These are phyloP conservation scores for Fraxinus xanthoxyloides DNA, from an alignment of 305 asterid species.

Conservation along the genomic window DNA sequence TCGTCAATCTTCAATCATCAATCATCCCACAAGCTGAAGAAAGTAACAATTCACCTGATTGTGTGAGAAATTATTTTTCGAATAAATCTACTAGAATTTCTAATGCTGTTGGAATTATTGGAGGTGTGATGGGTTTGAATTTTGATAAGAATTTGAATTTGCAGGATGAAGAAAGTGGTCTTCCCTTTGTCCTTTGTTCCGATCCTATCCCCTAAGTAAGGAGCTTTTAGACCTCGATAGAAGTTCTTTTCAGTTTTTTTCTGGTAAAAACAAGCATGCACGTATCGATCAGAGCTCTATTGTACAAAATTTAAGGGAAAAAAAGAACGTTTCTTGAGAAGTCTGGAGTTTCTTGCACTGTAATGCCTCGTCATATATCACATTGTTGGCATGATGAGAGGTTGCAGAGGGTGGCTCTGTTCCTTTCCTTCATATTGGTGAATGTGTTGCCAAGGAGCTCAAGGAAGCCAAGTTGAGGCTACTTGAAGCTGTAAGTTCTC, in stretches of 20 bases:
- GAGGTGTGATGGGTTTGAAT: not conserved
- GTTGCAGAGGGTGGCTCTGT: slow-evolving; percentile 52
- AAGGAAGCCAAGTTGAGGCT: slow-evolving; percentile 60
- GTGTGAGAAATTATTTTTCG: slow-evolving; percentile 18
- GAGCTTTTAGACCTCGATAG: slow-evolving; percentile 38
- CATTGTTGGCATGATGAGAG: slow-evolving; percentile 68
- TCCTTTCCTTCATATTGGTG: slow-evolving; percentile 38
- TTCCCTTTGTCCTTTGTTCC: slow-evolving; percentile 57
- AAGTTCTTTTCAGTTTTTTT: slow-evolving; percentile 19
- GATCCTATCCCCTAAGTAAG: slow-evolving; percentile 54
- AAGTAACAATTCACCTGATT: slow-evolving; percentile 23
- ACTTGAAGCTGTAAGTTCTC: slow-evolving; percentile 54
- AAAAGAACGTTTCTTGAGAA: slow-evolving; percentile 56
- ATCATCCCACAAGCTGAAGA: slow-evolving; percentile 32
- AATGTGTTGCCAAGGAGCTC: slow-evolving; percentile 45
- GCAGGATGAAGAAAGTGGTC: slow-evolving; percentile 6
- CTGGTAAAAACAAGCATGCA: slow-evolving; percentile 16
- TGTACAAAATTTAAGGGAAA: slow-evolving; percentile 47
- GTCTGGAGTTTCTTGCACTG: slow-evolving; percentile 57
- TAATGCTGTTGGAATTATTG: not conserved
- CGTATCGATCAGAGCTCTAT: slow-evolving; percentile 26
- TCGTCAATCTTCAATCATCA: slow-evolving; percentile 35
- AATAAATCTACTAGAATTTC: not conserved
- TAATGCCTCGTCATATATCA: slow-evolving; percentile 63
- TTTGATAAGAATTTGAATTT: too few species aligned